Percentiles rank a stretch among this genome's conserved stretches.
Evolutionary conservation across 495 filamentous ascomycete species (phyloP).

Genomic region (Penicillium antarcticum): DNA sequence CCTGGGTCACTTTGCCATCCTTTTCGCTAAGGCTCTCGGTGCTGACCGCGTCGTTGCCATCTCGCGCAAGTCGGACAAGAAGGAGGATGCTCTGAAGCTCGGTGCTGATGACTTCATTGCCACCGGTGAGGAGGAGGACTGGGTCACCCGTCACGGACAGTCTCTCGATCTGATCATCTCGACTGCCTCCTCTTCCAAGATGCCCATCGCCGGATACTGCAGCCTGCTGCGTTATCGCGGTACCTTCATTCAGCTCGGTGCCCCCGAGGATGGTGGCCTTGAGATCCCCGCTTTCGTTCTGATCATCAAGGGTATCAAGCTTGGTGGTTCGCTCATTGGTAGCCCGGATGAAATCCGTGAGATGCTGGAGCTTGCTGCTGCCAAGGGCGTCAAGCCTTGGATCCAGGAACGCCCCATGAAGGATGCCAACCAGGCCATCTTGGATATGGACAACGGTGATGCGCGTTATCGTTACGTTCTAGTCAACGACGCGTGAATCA

Average conservation of each 20-base stretch:
- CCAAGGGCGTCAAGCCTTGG: slow-evolving; percentile 71
- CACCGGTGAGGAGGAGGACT: slow-evolving; percentile 72
- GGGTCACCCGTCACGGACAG: slow-evolving; percentile 59
- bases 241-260: slow-evolving; percentile 77
- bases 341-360: slow-evolving; percentile 69
- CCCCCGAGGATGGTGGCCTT: slow-evolving; percentile 63
- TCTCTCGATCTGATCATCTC: slow-evolving; percentile 76
- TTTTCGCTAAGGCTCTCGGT: slow-evolving; percentile 65
- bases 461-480: slow-evolving; percentile 74
- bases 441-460: slow-evolving; percentile 66
- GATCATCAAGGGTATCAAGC: slow-evolving; percentile 54
- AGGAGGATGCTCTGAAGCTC: slow-evolving; percentile 62
- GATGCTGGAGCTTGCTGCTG: slow-evolving; percentile 74
- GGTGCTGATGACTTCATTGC: slow-evolving; percentile 70
- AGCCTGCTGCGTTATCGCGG: slow-evolving; percentile 63
- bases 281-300: slow-evolving; percentile 58
- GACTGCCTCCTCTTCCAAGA: slow-evolving; percentile 70
- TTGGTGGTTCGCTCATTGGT: slow-evolving; percentile 73
- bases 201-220: slow-evolving; percentile 75
- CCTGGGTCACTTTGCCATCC: slow-evolving; percentile 66
- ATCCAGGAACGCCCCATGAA: slow-evolving; percentile 67
- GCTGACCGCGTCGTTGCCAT: slow-evolving; percentile 80
- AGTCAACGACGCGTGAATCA: slow-evolving; percentile 49
- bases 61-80: slow-evolving; percentile 65
- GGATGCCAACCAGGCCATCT: slow-evolving; percentile 67